phyloP scores from a whole-genome alignment of 768 basidiomycete genomes.

The Russula abietina region DNA sequence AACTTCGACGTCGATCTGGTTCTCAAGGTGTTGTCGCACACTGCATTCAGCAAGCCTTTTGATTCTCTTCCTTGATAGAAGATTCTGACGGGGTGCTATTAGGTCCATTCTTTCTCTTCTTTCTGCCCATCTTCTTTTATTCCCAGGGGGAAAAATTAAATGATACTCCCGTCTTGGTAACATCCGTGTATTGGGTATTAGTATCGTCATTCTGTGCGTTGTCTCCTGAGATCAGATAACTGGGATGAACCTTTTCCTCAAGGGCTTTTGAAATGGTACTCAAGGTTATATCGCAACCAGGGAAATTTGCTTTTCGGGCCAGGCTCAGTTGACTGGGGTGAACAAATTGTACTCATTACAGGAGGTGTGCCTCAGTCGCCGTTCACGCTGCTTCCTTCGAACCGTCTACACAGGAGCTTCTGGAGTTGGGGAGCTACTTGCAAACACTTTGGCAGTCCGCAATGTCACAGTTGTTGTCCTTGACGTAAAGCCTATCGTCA shows the following conservation, averaged over 20 bases:
- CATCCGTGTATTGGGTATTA: constrained; percentile 49
- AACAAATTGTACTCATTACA: constrained; percentile 86
- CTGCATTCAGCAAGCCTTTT: constrained; percentile 63
- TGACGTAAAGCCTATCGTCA: constrained; percentile 70
- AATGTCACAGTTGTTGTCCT: constrained; percentile 82
- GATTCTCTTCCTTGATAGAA: background rate
- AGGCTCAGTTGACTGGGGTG: constrained; percentile 68
- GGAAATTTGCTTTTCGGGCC: constrained; percentile 57
- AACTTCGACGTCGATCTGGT: constrained; percentile 70
- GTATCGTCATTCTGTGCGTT: constrained; percentile 66
- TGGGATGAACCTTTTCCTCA: constrained; percentile 11
- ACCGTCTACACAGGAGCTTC: constrained; percentile 55
- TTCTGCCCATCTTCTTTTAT: constrained; percentile 71
- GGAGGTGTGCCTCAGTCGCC: constrained; percentile 54
- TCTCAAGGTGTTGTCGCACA: constrained; percentile 71
- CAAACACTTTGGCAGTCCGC: constrained; percentile 78
- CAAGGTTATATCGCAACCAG: constrained; percentile 70
- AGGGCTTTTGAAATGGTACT: constrained; percentile 66
- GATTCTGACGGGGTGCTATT: constrained; percentile 3
- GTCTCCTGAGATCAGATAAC: background rate
- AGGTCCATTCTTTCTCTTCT: constrained; percentile 83
- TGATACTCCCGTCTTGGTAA: constrained; percentile 48
- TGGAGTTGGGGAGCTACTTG: constrained; percentile 83
- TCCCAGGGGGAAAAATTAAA: constrained; percentile 56
- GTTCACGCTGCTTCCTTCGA: background rate